phyloP scores from a whole-genome alignment of 305 asterid species.

The Fraxinus velutina region DNA sequence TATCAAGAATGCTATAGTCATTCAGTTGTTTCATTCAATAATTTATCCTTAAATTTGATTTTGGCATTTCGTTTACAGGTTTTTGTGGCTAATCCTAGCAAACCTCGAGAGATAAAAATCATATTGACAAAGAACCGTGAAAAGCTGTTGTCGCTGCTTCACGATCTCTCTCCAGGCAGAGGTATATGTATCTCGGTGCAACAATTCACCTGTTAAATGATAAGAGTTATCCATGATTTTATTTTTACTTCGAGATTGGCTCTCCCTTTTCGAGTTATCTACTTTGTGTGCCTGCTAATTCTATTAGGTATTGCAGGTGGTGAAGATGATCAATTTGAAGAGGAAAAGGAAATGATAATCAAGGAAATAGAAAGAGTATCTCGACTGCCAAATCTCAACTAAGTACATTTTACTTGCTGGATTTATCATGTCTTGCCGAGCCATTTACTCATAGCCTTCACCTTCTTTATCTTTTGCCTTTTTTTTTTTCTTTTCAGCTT shows the following conservation, averaged over 20 bases:
- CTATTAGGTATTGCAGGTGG: constrained; percentile 50
- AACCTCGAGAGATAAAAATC: constrained; percentile 81
- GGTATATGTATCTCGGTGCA: constrained; percentile 38
- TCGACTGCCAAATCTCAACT: constrained; percentile 55
- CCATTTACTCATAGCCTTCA: neutral
- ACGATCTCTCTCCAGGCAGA: constrained; percentile 72
- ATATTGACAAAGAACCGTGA: constrained; percentile 84
- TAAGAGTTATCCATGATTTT: neutral
- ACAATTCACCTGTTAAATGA: neutral
- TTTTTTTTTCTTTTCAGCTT: neutral
- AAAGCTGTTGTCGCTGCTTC: constrained; percentile 66
- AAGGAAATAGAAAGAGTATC: constrained; percentile 85
- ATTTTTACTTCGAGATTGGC: neutral
- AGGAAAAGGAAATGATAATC: constrained; percentile 84
- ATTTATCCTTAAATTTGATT: constrained; percentile 17
- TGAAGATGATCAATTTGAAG: constrained; percentile 95
- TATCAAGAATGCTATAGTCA: neutral
- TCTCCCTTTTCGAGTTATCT: neutral
- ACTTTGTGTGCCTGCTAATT: constrained; percentile 14
- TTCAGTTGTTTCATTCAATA: neutral
- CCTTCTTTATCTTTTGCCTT: too few species aligned
- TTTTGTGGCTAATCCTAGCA: constrained; percentile 94
- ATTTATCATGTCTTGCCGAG: neutral
- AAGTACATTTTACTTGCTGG: constrained; percentile 31
- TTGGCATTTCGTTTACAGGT: constrained; percentile 42